Evolutionary conservation across 1,284 basidiomycete species (phyloP).

Genomic region (Irpex rosettiformis): DNA sequence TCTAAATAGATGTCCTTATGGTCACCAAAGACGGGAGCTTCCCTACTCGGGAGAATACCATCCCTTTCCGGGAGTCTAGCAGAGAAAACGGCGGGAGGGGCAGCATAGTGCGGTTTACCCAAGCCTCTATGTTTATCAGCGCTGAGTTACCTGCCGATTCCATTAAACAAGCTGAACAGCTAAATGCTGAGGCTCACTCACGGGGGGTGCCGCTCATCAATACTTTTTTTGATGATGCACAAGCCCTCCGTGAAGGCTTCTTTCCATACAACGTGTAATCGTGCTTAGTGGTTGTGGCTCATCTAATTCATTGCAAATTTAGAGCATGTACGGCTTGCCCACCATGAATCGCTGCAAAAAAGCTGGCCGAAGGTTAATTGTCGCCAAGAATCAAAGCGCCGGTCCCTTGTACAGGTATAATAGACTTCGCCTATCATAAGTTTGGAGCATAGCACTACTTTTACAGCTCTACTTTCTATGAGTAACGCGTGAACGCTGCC

Average conservation of each 20-base stretch:
- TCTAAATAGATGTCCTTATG: neutral
- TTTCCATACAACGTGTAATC: neutral
- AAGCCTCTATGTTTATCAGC: conserved; percentile 1
- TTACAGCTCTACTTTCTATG: too few species aligned
- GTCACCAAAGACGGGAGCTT: neutral
- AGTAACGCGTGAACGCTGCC: too few species aligned
- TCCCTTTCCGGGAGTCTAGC: neutral
- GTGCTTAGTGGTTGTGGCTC: too few species aligned
- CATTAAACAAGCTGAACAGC: neutral
- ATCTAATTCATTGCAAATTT: too few species aligned
- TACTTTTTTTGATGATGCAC: neutral
- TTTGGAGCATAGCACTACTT: too few species aligned
- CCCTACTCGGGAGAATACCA: neutral
- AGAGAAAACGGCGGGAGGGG: neutral
- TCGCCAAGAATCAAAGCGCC: too few species aligned
- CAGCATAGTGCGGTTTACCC: conserved; percentile 7
- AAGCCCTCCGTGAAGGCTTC: neutral
- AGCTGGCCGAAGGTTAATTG: too few species aligned
- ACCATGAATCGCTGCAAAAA: too few species aligned
- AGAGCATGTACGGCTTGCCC: too few species aligned
- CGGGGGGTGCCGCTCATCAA: neutral
- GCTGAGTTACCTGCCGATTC: neutral
- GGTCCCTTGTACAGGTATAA: too few species aligned
- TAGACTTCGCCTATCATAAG: too few species aligned
- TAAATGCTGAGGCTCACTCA: neutral